These are phyloP conservation scores for Leccinum obscurum DNA, from an alignment of 768 basidiomycete genomes.

Conservation along the genomic window DNA sequence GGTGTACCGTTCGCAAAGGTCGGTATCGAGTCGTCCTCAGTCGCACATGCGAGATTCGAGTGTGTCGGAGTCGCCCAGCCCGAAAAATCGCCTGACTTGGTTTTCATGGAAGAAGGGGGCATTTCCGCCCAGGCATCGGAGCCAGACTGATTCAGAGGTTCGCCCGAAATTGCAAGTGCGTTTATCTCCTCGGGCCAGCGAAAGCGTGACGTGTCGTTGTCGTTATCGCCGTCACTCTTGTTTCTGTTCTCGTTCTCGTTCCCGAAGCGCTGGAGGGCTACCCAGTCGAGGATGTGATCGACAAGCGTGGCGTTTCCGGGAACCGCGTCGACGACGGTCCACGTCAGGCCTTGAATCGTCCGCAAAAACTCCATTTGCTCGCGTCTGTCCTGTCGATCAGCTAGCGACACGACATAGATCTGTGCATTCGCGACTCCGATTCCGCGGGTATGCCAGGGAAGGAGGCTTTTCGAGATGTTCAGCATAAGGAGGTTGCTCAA, in stretches of 20 bases:
- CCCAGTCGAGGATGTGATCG: slow-evolving; percentile 42
- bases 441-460: slow-evolving; percentile 2
- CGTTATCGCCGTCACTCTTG: neutral
- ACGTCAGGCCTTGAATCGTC: slow-evolving; percentile 44
- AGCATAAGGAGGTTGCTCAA: neutral
- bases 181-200: slow-evolving; percentile 43
- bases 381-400: slow-evolving; percentile 53
- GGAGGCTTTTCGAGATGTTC: neutral
- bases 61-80: neutral
- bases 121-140: slow-evolving; percentile 23
- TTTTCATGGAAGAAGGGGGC: neutral
- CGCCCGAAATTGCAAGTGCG: slow-evolving; percentile 18
- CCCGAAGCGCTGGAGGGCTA: slow-evolving; percentile 26
- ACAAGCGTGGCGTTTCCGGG: slow-evolving; percentile 42
- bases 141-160: slow-evolving; percentile 15
- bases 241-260: too few species aligned
- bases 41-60: slow-evolving; percentile 44
- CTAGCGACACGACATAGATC: slow-evolving; percentile 62
- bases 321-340: slow-evolving; percentile 55
- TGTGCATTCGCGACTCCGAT: slow-evolving; percentile 41
- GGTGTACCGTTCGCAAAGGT: slow-evolving; percentile 40
- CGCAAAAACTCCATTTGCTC: slow-evolving; percentile 58
- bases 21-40: slow-evolving; percentile 38
- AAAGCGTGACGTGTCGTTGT: slow-evolving; percentile 19
- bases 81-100: neutral